Evolutionary conservation across 768 basidiomycete genomes (phyloP).

Genomic region (Panaeolus cyanescens): DNA sequence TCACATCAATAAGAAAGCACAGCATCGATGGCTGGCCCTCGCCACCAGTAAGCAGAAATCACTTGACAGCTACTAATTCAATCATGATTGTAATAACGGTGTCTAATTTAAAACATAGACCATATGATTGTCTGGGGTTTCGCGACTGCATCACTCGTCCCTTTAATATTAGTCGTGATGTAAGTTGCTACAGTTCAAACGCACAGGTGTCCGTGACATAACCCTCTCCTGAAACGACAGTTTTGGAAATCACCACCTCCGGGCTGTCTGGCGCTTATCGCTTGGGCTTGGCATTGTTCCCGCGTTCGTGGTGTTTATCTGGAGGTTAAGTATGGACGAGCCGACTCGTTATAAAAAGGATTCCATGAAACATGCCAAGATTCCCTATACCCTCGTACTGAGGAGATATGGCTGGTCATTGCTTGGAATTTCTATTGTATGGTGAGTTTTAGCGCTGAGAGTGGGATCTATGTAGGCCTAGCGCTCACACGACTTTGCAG

Average conservation of each 20-base stretch:
- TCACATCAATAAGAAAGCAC: slow-evolving; percentile 74
- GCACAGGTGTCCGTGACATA: too few relatives aligned
- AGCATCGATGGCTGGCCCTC: slow-evolving; percentile 84
- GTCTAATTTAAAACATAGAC: too few relatives aligned
- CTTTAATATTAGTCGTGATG: slow-evolving; percentile 90
- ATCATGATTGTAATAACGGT: too few relatives aligned
- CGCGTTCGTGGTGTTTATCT: slow-evolving; percentile 74
- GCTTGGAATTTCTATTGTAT: slow-evolving; percentile 71
- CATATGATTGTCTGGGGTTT: slow-evolving; percentile 92
- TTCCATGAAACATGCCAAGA: slow-evolving; percentile 71
- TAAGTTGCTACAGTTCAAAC: too few relatives aligned
- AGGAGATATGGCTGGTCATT: slow-evolving; percentile 78
- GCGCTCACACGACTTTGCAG: slow-evolving; percentile 23
- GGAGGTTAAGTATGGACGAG: slow-evolving; percentile 85
- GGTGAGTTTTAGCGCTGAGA: too few relatives aligned
- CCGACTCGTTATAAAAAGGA: slow-evolving; percentile 73
- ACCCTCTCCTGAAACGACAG: too few relatives aligned
- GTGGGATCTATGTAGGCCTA: too few relatives aligned
- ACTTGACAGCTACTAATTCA: too few relatives aligned
- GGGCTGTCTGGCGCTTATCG: slow-evolving; percentile 87
- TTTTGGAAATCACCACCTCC: slow-evolving; percentile 77
- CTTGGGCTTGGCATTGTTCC: slow-evolving; percentile 83
- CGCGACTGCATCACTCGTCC: slow-evolving; percentile 78
- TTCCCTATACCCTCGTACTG: slow-evolving; percentile 76
- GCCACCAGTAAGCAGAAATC: slow-evolving; percentile 87